Evolutionary conservation across 495 filamentous ascomycete genomes (phyloP).

Genomic region (Aspergillus asperescens): DNA sequence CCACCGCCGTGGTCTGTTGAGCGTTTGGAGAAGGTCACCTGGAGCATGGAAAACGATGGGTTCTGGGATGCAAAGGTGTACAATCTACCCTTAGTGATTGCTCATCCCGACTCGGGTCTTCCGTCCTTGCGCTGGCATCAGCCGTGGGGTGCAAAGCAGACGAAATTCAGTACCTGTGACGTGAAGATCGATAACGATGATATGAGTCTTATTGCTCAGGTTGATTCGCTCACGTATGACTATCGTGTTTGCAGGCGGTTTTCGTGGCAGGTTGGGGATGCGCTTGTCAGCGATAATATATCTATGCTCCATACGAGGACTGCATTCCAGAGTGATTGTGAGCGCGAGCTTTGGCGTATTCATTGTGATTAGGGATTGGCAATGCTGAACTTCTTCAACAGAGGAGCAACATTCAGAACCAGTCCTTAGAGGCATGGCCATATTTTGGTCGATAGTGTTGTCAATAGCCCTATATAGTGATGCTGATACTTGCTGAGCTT

Average conservation of each 20-base stretch:
- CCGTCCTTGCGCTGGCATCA: conserved; percentile 52
- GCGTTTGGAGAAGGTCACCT: conserved; percentile 35
- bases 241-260: conserved; percentile 42
- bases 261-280: conserved; percentile 50
- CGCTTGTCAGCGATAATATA: conserved; percentile 50
- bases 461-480: too few relatives aligned
- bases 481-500: too few relatives aligned
- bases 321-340: conserved; percentile 36
- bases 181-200: conserved; percentile 43
- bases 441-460: too few relatives aligned
- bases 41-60: conserved; percentile 21
- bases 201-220: conserved; percentile 13
- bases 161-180: conserved; percentile 43
- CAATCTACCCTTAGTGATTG: conserved; percentile 44
- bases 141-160: conserved; percentile 47
- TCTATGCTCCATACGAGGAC: conserved; percentile 49
- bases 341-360: conserved; percentile 49
- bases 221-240: conserved; percentile 45
- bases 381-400: too few relatives aligned
- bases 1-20: conserved; percentile 35
- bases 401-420: too few relatives aligned
- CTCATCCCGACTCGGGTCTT: conserved; percentile 36
- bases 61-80: conserved; percentile 29
- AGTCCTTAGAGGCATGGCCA: too few relatives aligned
- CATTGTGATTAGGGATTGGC: conserved; percentile 40